phyloP scores from a whole-genome alignment of 345 rosid species.

The Ricinus communis region DNA sequence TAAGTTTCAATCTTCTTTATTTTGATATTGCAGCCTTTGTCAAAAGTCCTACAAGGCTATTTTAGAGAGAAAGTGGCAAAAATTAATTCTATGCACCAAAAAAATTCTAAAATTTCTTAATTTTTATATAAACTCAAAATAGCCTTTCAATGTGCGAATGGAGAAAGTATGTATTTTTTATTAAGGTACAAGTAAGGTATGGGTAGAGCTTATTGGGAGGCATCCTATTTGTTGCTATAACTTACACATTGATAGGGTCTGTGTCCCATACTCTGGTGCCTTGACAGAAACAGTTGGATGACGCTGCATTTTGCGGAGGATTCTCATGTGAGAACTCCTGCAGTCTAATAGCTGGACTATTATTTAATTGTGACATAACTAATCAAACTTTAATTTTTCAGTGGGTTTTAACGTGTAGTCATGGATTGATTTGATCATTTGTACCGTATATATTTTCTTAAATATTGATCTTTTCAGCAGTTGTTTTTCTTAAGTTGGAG shows the following conservation, averaged over 20 bases:
- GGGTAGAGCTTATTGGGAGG: too few relatives aligned
- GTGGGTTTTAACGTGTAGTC: background rate
- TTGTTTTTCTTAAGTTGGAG: constrained; percentile 10
- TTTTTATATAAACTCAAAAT: too few relatives aligned
- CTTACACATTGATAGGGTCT: background rate
- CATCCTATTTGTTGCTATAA: too few relatives aligned
- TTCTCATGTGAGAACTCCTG: background rate
- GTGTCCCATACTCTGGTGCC: background rate
- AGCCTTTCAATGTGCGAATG: too few relatives aligned
- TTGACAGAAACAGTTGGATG: background rate
- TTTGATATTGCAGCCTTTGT: too few relatives aligned
- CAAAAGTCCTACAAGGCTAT: too few relatives aligned
- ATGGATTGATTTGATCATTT: constrained; percentile 12
- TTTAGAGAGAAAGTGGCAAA: too few relatives aligned
- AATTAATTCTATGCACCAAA: too few relatives aligned
- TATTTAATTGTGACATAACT: background rate
- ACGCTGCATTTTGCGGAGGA: background rate
- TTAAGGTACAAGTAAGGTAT: too few relatives aligned
- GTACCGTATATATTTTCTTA: background rate
- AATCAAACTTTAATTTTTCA: background rate
- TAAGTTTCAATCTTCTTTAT: too few relatives aligned
- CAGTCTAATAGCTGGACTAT: background rate
- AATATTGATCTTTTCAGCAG: background rate
- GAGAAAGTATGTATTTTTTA: too few relatives aligned
- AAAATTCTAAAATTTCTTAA: too few relatives aligned